Conservation (phyloP, 345 rosid genomes). For the Hibiscus trionum region DNA sequence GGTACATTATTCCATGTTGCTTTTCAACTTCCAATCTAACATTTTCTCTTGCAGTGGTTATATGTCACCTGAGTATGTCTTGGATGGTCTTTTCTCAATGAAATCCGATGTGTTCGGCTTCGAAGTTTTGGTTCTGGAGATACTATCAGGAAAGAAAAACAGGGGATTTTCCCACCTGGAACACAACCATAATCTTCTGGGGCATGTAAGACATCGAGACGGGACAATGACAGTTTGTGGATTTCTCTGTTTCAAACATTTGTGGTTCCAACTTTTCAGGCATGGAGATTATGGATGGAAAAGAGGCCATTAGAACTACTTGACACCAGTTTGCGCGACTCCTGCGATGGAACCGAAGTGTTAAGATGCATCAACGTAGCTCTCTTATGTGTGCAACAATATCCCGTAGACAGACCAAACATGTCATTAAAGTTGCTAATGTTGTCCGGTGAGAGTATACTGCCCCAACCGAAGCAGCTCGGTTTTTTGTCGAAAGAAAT, state of each 20-base stretch:
- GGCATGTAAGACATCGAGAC: neutral
- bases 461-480: constrained; percentile 18
- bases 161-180: constrained; percentile 10
- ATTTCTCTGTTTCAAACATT: neutral
- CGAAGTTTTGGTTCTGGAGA: constrained; percentile 4
- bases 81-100: neutral
- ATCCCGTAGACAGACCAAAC: constrained; percentile 18
- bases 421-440: constrained; percentile 22
- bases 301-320: too few relatives aligned
- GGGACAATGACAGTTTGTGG: neutral
- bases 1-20: neutral
- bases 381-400: constrained; percentile 26
- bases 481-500: constrained; percentile 9
- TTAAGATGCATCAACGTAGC: constrained; percentile 31
- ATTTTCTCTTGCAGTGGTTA: neutral
- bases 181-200: neutral
- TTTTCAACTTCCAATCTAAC: neutral
- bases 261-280: neutral
- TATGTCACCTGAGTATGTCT: constrained; percentile 10
- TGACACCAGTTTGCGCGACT: too few relatives aligned
- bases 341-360: too few relatives aligned
- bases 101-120: constrained; percentile 11
- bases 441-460: constrained; percentile 16
- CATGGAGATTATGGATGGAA: too few relatives aligned
- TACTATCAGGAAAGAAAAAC: constrained; percentile 2